Percentiles rank a stretch among this genome's conserved stretches.
phyloP scores from a whole-genome alignment of 257 asterid species.

The Solanum stenotomum region DNA sequence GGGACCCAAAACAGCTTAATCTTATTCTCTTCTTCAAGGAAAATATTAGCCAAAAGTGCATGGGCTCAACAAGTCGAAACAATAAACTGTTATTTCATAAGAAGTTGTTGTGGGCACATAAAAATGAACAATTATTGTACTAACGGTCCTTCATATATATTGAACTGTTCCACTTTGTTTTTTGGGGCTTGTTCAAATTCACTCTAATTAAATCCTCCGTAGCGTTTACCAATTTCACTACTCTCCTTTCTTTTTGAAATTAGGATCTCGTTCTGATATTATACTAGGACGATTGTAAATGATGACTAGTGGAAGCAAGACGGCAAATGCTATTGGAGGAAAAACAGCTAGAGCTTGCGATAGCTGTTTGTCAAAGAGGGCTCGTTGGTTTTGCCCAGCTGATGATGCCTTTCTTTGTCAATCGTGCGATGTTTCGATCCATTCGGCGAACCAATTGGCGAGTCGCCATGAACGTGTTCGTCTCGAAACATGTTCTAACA shows the following conservation, averaged over 20 bases:
- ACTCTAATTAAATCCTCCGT: neutral
- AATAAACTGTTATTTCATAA: neutral
- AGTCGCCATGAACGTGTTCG: slow-evolving; percentile 62
- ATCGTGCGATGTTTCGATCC: slow-evolving; percentile 50
- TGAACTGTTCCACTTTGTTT: neutral
- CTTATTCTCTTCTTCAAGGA: neutral
- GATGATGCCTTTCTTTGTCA: slow-evolving; percentile 85
- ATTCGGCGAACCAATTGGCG: slow-evolving; percentile 60
- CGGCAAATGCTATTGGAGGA: slow-evolving; percentile 43
- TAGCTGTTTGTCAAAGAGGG: slow-evolving; percentile 53
- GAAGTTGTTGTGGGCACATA: neutral
- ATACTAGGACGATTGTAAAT: neutral
- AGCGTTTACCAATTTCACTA: neutral
- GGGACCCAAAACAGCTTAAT: slow-evolving; percentile 17
- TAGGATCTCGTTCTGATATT: neutral
- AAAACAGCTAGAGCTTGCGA: slow-evolving; percentile 63
- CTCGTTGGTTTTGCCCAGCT: slow-evolving; percentile 69
- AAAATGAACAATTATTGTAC: neutral
- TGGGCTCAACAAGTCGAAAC: neutral
- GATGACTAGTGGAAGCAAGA: slow-evolving; percentile 30
- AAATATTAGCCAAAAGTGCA: slow-evolving; percentile 13
- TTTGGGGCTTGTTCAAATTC: neutral
- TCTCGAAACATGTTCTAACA: slow-evolving; percentile 29
- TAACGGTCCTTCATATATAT: neutral
- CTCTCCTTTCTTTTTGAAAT: neutral